Conservation (phyloP, 2,329 filamentous ascomycete species). For the Cyphellophora europaea region DNA sequence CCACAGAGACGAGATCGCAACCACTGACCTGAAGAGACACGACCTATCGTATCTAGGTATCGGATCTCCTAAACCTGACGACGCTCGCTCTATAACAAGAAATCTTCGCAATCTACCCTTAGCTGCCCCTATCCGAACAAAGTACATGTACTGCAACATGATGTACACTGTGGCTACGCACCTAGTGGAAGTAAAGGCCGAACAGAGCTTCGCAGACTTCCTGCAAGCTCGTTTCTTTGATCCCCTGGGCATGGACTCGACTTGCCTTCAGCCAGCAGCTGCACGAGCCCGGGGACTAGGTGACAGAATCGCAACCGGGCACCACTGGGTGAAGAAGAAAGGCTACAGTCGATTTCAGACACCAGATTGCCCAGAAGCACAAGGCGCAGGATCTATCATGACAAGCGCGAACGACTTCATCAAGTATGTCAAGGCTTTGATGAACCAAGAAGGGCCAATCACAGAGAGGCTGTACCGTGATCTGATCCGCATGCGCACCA, state of each 20-base stretch:
- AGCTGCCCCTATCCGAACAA: slow-evolving; percentile 34
- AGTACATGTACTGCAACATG: slow-evolving; percentile 33
- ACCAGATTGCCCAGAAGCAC: slow-evolving; percentile 23
- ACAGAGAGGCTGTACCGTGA: slow-evolving; percentile 17
- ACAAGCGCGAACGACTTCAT: slow-evolving; percentile 24
- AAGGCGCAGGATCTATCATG: slow-evolving; percentile 36
- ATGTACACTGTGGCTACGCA: slow-evolving; percentile 40
- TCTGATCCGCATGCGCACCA: slow-evolving; percentile 16
- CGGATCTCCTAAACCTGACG: slow-evolving; percentile 22
- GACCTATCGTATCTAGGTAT: slow-evolving; percentile 23
- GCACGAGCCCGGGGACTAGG: slow-evolving; percentile 17
- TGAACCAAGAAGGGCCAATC: slow-evolving; percentile 21
- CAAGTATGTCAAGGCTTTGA: slow-evolving; percentile 22
- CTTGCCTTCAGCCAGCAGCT: slow-evolving; percentile 17
- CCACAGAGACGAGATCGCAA: too few relatives aligned
- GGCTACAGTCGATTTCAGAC: too few relatives aligned
- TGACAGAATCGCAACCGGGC: slow-evolving; percentile 26
- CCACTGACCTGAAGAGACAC: too few relatives aligned
- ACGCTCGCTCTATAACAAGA: slow-evolving; percentile 29
- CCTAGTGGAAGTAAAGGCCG: slow-evolving; percentile 36
- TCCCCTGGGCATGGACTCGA: slow-evolving; percentile 39
- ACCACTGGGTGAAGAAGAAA: too few relatives aligned
- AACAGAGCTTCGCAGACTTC: slow-evolving; percentile 29
- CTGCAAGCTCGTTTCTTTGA: slow-evolving; percentile 34
- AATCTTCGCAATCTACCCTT: slow-evolving; percentile 38